Evolutionary conservation across 2,329 filamentous ascomycete genomes (phyloP).

Genomic region (Aspergillus candidus): DNA sequence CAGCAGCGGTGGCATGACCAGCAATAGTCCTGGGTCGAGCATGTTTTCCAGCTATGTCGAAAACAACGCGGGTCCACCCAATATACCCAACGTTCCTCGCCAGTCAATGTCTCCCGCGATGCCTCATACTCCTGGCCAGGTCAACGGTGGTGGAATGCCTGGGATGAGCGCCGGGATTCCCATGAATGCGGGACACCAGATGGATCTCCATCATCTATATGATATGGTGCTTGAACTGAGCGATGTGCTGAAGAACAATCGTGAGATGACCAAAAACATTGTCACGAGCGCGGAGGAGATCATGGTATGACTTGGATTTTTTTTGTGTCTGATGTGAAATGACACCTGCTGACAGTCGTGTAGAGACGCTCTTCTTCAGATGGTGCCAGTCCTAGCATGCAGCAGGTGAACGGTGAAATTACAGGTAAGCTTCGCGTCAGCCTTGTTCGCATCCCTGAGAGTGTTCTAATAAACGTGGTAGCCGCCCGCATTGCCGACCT

Average conservation of each 20-base stretch:
- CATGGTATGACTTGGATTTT: conserved; percentile 31
- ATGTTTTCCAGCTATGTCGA: conserved; percentile 31
- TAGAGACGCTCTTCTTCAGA: conserved; percentile 41
- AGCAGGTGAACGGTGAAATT: conserved; percentile 42
- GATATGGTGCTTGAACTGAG: conserved; percentile 47
- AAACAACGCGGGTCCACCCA: conserved; percentile 24
- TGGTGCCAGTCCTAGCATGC: conserved; percentile 33
- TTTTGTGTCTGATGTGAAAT: background rate
- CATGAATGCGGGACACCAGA: conserved; percentile 46
- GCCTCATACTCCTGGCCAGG: conserved; percentile 26
- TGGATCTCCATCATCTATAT: conserved; percentile 47
- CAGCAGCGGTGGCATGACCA: conserved; percentile 23
- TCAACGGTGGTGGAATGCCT: conserved; percentile 32
- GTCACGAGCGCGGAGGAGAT: conserved; percentile 46
- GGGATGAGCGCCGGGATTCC: conserved; percentile 35
- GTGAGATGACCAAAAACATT: conserved; percentile 45
- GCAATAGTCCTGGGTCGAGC: conserved; percentile 22
- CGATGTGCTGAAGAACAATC: conserved; percentile 44
- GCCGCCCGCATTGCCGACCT: conserved; percentile 45
- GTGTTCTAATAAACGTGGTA: conserved; percentile 12
- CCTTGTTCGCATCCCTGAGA: background rate
- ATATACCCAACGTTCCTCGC: conserved; percentile 28
- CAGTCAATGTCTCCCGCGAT: conserved; percentile 30
- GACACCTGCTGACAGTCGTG: conserved; percentile 8
- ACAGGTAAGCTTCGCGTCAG: conserved; percentile 25